Percentiles rank a stretch among this genome's conserved stretches.
These are phyloP conservation scores for Peniophora sp. DNA, from an alignment of 1,284 basidiomycete species.

Conservation along the genomic window DNA sequence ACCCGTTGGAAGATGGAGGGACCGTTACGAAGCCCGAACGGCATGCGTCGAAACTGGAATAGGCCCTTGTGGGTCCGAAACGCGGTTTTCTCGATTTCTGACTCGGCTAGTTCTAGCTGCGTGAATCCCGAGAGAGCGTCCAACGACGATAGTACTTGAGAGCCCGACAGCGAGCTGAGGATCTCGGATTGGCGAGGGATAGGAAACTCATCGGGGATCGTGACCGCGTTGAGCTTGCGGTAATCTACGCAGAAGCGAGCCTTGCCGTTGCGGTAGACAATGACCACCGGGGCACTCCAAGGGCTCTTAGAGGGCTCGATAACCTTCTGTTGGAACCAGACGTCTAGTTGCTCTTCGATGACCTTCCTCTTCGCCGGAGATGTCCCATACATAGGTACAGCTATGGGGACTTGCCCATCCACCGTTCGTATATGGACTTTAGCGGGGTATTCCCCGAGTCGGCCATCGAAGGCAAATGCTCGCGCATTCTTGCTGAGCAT, in stretches of 20 bases:
- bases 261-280: constrained; percentile 10
- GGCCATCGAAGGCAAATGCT: constrained; percentile 21
- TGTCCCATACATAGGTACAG: constrained; percentile 15
- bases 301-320: constrained; percentile 20
- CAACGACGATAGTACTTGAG: constrained; percentile 24
- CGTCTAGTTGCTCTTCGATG: constrained; percentile 20
- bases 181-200: constrained; percentile 31
- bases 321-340: constrained; percentile 11
- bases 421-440: constrained; percentile 12
- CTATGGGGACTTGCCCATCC: constrained; percentile 13
- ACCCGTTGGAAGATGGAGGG: constrained; percentile 31
- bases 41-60: constrained; percentile 32
- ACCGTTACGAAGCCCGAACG: constrained; percentile 32
- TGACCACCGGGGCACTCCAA: constrained; percentile 19
- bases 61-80: constrained; percentile 31
- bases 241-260: constrained; percentile 19
- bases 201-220: constrained; percentile 32
- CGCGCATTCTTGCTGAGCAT: constrained; percentile 8
- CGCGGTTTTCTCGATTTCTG: constrained; percentile 26
- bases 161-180: constrained; percentile 23
- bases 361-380: constrained; percentile 20
- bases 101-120: constrained; percentile 23
- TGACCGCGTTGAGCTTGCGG: constrained; percentile 22
- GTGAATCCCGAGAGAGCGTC: constrained; percentile 33
- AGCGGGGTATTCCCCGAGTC: constrained; percentile 14